phyloP scores from a whole-genome alignment of 2,329 filamentous ascomycete species.

The Aureobasidium namibiae region DNA sequence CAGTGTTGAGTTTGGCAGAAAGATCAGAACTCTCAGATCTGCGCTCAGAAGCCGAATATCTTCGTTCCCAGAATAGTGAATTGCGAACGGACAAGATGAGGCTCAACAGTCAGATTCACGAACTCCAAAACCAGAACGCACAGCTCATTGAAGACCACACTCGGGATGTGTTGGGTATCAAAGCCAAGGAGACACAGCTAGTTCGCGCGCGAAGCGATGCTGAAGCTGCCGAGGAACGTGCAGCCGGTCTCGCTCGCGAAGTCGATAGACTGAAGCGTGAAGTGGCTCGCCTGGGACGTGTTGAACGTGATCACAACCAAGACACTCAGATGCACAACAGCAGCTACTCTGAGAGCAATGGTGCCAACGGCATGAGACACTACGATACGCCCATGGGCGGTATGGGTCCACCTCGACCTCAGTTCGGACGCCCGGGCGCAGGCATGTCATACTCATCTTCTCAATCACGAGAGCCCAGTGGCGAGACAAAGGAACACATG shows the following conservation, averaged over 20 bases:
- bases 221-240: conserved; percentile 78
- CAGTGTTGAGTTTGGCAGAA: conserved; percentile 69
- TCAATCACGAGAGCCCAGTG: conserved; percentile 1
- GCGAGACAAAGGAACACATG: conserved; percentile 36
- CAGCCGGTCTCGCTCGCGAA: conserved; percentile 76
- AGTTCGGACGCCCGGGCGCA: neutral
- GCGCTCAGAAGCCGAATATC: conserved; percentile 70
- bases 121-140: conserved; percentile 94
- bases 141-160: conserved; percentile 96
- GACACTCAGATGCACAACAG: conserved; percentile 8
- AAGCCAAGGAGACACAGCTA: conserved; percentile 92
- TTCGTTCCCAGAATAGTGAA: conserved; percentile 69
- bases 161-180: conserved; percentile 87
- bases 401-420: conserved; percentile 2
- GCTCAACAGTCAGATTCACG: conserved; percentile 78
- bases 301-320: conserved; percentile 3
- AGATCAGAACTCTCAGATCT: conserved; percentile 88
- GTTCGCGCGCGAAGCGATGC: conserved; percentile 85
- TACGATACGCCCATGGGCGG: conserved; percentile 8
- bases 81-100: conserved; percentile 73
- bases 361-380: conserved; percentile 13
- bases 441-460: conserved; percentile 6
- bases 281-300: conserved; percentile 28
- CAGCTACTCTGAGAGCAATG: conserved; percentile 14
- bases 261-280: conserved; percentile 91